A percentile compares a stretch with the other conserved stretches of the same genome.
Evolutionary conservation across 352 stramenopile genomes (phyloP).

Genomic region (Globisporangium solare): DNA sequence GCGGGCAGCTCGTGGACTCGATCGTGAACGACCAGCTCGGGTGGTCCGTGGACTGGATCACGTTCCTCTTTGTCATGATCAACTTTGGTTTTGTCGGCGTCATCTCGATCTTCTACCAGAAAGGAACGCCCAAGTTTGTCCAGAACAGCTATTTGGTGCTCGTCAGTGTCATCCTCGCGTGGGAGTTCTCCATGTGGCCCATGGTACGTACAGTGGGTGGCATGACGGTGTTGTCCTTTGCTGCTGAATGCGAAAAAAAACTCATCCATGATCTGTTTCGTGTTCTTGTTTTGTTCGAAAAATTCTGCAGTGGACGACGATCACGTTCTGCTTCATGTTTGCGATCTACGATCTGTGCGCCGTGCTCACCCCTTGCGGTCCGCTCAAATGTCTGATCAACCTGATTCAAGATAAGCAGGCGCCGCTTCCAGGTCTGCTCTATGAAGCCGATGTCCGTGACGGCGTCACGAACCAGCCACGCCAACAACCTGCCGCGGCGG

Average conservation of each 20-base stretch:
- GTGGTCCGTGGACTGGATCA: conserved; percentile 71
- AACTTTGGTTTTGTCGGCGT: conserved; percentile 89
- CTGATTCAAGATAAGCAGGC: conserved; percentile 91
- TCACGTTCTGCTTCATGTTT: conserved; percentile 93
- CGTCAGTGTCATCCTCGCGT: conserved; percentile 96
- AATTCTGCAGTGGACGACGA: conserved; percentile 72
- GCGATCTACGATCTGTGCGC: conserved; percentile 98
- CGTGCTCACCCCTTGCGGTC: conserved; percentile 96
- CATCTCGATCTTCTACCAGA: conserved; percentile 90
- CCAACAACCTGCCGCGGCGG: conserved; percentile 6
- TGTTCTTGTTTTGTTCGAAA: neutral
- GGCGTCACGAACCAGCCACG: conserved; percentile 48
- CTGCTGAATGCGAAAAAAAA: too few species aligned
- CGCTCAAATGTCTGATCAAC: conserved; percentile 90
- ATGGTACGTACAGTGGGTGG: conserved; percentile 82
- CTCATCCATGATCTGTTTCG: too few species aligned
- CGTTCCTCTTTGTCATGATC: conserved; percentile 86
- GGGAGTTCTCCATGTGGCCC: conserved; percentile 96
- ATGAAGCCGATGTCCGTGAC: conserved; percentile 91
- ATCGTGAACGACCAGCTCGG: conserved; percentile 69
- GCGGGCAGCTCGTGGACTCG: conserved; percentile 79
- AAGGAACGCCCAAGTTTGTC: conserved; percentile 75
- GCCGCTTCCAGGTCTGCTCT: conserved; percentile 92
- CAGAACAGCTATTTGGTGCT: conserved; percentile 94
- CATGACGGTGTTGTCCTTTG: neutral